phyloP scores from a whole-genome alignment of 148 eudicot genomes.

The Persicaria tinctoria region DNA sequence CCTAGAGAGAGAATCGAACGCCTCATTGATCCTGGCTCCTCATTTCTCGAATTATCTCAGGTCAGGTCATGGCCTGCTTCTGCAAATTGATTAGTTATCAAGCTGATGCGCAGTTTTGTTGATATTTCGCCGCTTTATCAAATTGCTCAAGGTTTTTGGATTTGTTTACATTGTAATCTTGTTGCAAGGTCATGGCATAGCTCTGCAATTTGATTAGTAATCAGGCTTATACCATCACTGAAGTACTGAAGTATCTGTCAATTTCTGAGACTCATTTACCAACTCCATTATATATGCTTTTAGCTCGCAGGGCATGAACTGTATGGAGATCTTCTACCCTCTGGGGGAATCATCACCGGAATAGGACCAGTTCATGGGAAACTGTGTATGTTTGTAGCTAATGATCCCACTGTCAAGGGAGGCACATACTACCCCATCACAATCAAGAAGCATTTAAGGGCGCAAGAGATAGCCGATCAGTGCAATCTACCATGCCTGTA shows the following conservation, averaged over 20 bases:
- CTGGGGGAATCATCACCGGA: conserved; percentile 92
- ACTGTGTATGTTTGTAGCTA: conserved; percentile 94
- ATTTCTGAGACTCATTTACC: not conserved
- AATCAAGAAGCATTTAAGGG: conserved; percentile 88
- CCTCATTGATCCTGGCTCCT: conserved; percentile 81
- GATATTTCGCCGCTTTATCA: no score
- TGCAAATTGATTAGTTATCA: not conserved
- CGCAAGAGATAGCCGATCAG: conserved; percentile 91
- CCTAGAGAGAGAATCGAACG: conserved; percentile 85
- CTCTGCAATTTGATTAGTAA: not conserved
- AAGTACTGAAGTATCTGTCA: not conserved
- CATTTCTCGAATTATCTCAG: conserved; percentile 94
- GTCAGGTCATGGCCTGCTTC: conserved; percentile 17
- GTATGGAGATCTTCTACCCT: conserved; percentile 71
- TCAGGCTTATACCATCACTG: not conserved
- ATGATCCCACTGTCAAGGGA: conserved; percentile 97
- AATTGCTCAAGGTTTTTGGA: no score
- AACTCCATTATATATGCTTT: not conserved
- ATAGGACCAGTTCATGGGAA: conserved; percentile 94
- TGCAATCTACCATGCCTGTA: conserved; percentile 90
- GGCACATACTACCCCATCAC: conserved; percentile 97
- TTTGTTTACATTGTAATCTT: no score
- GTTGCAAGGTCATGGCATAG: no score
- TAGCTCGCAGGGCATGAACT: conserved; percentile 96
- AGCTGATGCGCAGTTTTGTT: not conserved